A percentile compares a stretch with the other conserved stretches of the same genome.
Evolutionary conservation across 2,329 filamentous ascomycete species (phyloP).

Genomic region (Fusarium palustre): DNA sequence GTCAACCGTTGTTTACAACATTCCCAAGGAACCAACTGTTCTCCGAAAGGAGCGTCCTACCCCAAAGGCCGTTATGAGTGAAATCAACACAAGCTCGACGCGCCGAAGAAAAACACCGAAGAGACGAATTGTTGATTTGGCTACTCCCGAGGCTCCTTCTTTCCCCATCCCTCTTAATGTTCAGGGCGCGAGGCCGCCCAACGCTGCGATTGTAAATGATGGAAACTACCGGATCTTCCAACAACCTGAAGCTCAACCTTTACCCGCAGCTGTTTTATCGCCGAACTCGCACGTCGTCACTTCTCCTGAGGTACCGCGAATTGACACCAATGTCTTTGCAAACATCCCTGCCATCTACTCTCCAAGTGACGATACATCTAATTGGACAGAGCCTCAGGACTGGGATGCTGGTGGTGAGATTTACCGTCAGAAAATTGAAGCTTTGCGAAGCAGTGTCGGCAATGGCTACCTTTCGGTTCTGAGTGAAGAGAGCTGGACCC

Average conservation of each 20-base stretch:
- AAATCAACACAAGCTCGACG: slow-evolving; percentile 68
- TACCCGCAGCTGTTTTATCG: slow-evolving; percentile 49
- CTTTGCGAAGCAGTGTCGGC: slow-evolving; percentile 85
- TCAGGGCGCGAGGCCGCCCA: slow-evolving; percentile 37
- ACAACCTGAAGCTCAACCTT: slow-evolving; percentile 53
- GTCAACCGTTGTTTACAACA: slow-evolving; percentile 68
- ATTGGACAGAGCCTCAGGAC: slow-evolving; percentile 62
- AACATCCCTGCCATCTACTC: slow-evolving; percentile 36
- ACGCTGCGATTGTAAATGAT: slow-evolving; percentile 41
- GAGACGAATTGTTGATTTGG: slow-evolving; percentile 73
- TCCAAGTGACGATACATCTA: slow-evolving; percentile 32
- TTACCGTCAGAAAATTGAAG: slow-evolving; percentile 90
- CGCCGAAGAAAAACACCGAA: slow-evolving; percentile 71
- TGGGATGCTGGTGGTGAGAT: slow-evolving; percentile 79
- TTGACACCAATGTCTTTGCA: slow-evolving; percentile 42
- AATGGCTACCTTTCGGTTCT: slow-evolving; percentile 88
- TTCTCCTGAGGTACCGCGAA: slow-evolving; percentile 44
- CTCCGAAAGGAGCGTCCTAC: slow-evolving; percentile 70
- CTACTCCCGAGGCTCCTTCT: slow-evolving; percentile 60
- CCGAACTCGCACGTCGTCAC: slow-evolving; percentile 46
- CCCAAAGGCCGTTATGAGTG: slow-evolving; percentile 66
- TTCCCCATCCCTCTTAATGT: slow-evolving; percentile 49
- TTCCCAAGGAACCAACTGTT: slow-evolving; percentile 62
- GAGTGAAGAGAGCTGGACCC: slow-evolving; percentile 77
- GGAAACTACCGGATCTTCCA: slow-evolving; percentile 61